phyloP scores from a whole-genome alignment of 1,284 basidiomycete species.

The Apiotrichum mycotoxinovorans region DNA sequence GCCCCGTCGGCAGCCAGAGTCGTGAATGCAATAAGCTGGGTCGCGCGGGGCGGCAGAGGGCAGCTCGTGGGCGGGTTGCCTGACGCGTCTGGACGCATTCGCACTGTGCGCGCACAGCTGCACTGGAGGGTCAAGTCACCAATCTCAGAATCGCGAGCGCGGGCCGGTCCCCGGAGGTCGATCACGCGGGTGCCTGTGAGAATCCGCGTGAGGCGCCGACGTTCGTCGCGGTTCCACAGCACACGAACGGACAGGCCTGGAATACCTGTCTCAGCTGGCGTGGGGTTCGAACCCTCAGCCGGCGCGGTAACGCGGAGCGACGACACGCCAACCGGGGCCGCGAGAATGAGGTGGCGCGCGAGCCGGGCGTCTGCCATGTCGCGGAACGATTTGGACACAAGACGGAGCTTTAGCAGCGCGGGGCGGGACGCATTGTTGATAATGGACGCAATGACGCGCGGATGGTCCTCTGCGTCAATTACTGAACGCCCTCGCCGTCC shows the following conservation, averaged over 20 bases:
- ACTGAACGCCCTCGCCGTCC: not conserved
- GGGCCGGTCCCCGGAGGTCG: slow-evolving; percentile 10
- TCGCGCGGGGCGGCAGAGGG: slow-evolving; percentile 6
- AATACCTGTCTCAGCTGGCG: not conserved
- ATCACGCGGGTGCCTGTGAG: slow-evolving; percentile 8
- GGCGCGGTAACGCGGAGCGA: not conserved
- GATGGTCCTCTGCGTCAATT: slow-evolving; percentile 4
- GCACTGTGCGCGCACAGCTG: slow-evolving; percentile 1
- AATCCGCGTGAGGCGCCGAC: slow-evolving; percentile 2
- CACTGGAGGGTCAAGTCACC: slow-evolving; percentile 1
- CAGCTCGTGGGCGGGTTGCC: slow-evolving; percentile 1
- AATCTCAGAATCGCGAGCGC: not conserved
- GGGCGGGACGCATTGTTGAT: slow-evolving; percentile 6
- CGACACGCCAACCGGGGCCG: not conserved
- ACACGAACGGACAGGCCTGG: slow-evolving; percentile 4
- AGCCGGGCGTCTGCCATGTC: slow-evolving; percentile 14
- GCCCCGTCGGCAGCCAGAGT: slow-evolving; percentile 8
- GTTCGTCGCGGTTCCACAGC: not conserved
- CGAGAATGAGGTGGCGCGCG: slow-evolving; percentile 9
- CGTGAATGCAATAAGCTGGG: slow-evolving; percentile 14
- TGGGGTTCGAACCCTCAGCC: not conserved
- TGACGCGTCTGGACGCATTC: slow-evolving; percentile 11
- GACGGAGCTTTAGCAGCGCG: slow-evolving; percentile 12
- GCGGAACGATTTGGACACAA: slow-evolving; percentile 4
- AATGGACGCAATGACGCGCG: slow-evolving; percentile 15